Conservation (phyloP, 106 monocot genomes). For the Dendrobium huoshanense region DNA sequence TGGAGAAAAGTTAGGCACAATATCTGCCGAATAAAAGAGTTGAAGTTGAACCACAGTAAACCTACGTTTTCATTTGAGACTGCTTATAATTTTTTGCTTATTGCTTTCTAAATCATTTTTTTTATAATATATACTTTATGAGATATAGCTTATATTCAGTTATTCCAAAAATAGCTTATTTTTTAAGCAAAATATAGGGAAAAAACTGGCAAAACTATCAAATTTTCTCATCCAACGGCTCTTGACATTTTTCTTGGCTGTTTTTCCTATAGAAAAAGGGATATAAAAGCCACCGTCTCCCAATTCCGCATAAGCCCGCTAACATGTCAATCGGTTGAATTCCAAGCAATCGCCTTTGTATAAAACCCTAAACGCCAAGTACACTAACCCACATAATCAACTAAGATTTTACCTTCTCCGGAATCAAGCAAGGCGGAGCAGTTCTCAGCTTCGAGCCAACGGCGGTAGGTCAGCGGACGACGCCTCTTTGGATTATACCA, state of each 20-base stretch:
- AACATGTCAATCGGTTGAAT: not conserved
- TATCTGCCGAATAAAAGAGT: not conserved
- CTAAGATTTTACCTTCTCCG: not conserved
- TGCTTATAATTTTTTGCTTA: not conserved
- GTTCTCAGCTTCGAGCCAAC: conserved; percentile 31
- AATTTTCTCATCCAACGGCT: not conserved
- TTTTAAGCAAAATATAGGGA: too few species aligned
- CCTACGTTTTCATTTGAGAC: not conserved
- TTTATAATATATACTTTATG: too few species aligned
- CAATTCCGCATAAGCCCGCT: not conserved
- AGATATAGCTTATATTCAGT: too few species aligned
- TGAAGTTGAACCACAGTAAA: not conserved
- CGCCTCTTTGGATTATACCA: conserved; percentile 26
- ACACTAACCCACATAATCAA: not conserved
- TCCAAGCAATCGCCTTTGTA: not conserved
- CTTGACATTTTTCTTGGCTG: not conserved
- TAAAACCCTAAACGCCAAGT: not conserved
- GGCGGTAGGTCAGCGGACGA: conserved; percentile 10
- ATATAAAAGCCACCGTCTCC: not conserved
- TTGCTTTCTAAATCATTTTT: too few species aligned
- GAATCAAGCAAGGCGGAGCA: not conserved
- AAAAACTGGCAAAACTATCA: too few species aligned
- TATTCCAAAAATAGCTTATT: too few species aligned
- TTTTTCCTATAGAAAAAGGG: not conserved
- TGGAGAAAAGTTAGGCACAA: not conserved